phyloP scores from a whole-genome alignment of 176 grass and related monocot species.

The Elymus sibiricus region DNA sequence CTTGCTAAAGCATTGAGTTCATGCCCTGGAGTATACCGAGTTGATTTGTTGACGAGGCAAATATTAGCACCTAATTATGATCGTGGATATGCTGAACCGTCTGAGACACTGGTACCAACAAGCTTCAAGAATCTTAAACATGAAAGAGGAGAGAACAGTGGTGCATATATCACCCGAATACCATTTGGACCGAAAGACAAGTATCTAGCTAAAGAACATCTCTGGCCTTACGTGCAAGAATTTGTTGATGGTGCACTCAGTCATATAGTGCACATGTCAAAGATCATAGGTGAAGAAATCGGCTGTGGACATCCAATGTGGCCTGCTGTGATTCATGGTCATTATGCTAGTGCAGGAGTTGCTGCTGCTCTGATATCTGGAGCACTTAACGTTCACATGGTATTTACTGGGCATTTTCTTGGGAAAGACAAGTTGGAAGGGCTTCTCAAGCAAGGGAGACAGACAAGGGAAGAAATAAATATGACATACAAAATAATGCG shows the following conservation, averaged over 20 bases:
- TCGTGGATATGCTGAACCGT: conserved; percentile 59
- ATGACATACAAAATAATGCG: conserved; percentile 82
- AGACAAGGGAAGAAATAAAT: conserved; percentile 83
- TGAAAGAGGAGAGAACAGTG: conserved; percentile 74
- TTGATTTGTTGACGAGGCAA: conserved; percentile 77
- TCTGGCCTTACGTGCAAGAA: conserved; percentile 86
- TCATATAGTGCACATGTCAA: conserved; percentile 75
- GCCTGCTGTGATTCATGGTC: conserved; percentile 82
- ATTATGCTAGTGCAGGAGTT: conserved; percentile 83
- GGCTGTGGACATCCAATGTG: conserved; percentile 44
- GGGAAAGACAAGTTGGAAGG: conserved; percentile 82
- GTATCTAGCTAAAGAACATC: conserved; percentile 75
- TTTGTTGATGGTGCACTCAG: conserved; percentile 81
- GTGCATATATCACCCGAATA: conserved; percentile 75
- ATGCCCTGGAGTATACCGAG: conserved; percentile 77
- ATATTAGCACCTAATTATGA: conserved; percentile 67
- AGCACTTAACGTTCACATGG: conserved; percentile 78
- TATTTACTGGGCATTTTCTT: conserved; percentile 85
- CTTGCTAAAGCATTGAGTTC: conserved; percentile 86
- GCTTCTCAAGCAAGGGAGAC: conserved; percentile 76
- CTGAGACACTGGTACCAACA: conserved; percentile 51
- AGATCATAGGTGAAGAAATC: conserved; percentile 65
- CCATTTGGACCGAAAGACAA: conserved; percentile 83
- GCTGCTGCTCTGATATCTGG: conserved; percentile 70
- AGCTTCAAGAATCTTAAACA: conserved; percentile 55